phyloP scores from a whole-genome alignment of 2,329 filamentous ascomycete species.

The Colletotrichum lentis region DNA sequence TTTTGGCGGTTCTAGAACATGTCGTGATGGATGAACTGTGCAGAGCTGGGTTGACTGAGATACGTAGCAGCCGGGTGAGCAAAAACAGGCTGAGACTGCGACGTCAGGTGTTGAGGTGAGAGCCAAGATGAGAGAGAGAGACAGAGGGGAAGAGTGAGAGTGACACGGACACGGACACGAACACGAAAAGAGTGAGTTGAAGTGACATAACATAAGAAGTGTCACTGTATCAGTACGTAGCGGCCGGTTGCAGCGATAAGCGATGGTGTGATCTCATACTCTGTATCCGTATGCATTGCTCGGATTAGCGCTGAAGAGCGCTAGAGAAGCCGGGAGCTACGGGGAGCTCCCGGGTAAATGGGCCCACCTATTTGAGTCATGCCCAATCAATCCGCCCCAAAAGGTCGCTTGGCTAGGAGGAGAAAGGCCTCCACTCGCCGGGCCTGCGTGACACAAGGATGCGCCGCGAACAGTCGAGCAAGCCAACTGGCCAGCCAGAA shows the following conservation, averaged over 20 bases:
- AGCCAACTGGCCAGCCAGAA: neutral
- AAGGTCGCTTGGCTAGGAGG: conserved; percentile 10
- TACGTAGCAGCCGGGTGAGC: neutral
- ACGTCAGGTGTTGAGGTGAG: neutral
- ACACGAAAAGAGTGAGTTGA: no score
- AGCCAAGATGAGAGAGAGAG: no score
- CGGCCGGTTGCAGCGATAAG: conserved; percentile 10
- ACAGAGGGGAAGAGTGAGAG: neutral
- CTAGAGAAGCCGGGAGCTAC: conserved; percentile 15
- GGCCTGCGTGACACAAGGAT: conserved; percentile 29
- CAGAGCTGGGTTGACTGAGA: neutral
- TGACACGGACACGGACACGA: neutral
- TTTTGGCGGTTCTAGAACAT: conserved; percentile 7
- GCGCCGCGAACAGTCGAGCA: conserved; percentile 22
- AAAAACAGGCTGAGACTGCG: neutral
- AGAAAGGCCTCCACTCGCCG: conserved; percentile 9
- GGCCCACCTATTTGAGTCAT: neutral
- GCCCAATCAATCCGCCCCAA: neutral
- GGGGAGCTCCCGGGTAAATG: conserved; percentile 14
- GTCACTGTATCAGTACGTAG: no score
- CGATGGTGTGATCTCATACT: conserved; percentile 18
- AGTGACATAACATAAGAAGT: no score
- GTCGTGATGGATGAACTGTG: neutral
- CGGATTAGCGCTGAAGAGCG: conserved; percentile 11
- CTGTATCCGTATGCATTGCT: conserved; percentile 8